Base-by-base conservation (phyloP, 2,329 filamentous ascomycete genomes). In the Trichophyton schoenleinii region DNA sequence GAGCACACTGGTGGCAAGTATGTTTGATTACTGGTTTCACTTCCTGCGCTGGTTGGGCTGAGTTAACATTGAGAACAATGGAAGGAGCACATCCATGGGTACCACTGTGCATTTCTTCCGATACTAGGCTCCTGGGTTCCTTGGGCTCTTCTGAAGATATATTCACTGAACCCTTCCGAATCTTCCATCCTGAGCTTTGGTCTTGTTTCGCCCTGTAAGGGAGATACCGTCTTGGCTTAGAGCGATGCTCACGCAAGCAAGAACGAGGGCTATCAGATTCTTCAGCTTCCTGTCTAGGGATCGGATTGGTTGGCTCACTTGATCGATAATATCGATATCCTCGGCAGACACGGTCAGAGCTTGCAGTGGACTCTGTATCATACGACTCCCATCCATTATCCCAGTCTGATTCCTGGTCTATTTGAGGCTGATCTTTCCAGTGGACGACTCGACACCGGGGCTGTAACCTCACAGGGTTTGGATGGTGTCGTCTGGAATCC, bases 21-120 rank as follows among this genome's bases (percentile, higher is more conserved):
- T 58, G 28, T 4, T 9, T 18, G 20, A 9, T 38, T 5, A 42
- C 41, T 44, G n/a, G 55, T 8, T 25, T 25, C 22, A 25, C 6
- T 20, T 20, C 22, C 13, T 20, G 55, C 20, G 52, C 28, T 8
- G 52, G 52, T 13, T n/a, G 42, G 11, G 22, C 13, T 28, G 62
- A 55, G 41, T 61, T 65, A 18, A 66, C 60, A 57, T 66, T 65
- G 36, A 66, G 58, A 13, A 66, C 55, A 41, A 66, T 64, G 3
- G 65, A 62, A 25, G 63, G 65, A 18, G 60, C 61, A 8, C 62
- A 59, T 48, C 58, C 55, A 25, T 25, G 55, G 52, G 34, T 36
- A 18, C 52, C 52, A n/a, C 31, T 55, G 18, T 55, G 52, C 11
- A n/a, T 5, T 18, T 55, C 52, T 55, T 55, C 28, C 8, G 4